A percentile compares a stretch with the other conserved stretches of the same genome.
These are phyloP conservation scores for Tuber melanosporum DNA, from an alignment of 495 filamentous ascomycete genomes.

Conservation along the genomic window DNA sequence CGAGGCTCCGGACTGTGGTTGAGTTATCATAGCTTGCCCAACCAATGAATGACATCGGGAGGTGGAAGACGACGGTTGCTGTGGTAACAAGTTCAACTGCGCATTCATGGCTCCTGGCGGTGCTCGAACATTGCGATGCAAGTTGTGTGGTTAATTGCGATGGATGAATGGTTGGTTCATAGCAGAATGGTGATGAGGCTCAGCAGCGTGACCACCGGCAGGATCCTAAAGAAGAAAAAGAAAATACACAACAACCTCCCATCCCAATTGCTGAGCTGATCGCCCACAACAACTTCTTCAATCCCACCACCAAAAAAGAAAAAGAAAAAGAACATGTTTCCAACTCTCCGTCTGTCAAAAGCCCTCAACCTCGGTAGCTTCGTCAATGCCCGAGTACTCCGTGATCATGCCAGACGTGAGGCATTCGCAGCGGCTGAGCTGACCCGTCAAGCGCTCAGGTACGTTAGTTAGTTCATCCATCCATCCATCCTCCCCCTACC, in stretches of 20 bases:
- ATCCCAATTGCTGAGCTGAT: too few species aligned
- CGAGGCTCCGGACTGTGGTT: too few species aligned
- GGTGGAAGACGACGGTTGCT: too few species aligned
- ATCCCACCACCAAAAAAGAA: background rate
- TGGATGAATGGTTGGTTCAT: too few species aligned
- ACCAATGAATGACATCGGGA: too few species aligned
- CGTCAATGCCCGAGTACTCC: constrained; percentile 72
- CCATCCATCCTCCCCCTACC: too few species aligned
- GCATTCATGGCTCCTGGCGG: too few species aligned
- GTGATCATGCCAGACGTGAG: constrained; percentile 92
- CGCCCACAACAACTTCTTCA: background rate
- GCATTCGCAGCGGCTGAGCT: constrained; percentile 75
- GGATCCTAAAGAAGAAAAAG: background rate
- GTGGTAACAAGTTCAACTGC: too few species aligned
- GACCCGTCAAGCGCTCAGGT: constrained; percentile 80
- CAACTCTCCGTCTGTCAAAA: constrained; percentile 17
- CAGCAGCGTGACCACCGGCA: background rate
- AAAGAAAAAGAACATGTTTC: constrained; percentile 17
- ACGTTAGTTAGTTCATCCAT: background rate
- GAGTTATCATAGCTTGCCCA: too few species aligned
- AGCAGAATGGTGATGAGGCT: background rate
- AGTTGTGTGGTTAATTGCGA: too few species aligned
- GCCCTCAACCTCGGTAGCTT: constrained; percentile 73
- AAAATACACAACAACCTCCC: background rate
- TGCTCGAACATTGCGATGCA: too few species aligned